phyloP scores from a whole-genome alignment of 208 protist genomes.

The Blastocrithidia nonstop region DNA sequence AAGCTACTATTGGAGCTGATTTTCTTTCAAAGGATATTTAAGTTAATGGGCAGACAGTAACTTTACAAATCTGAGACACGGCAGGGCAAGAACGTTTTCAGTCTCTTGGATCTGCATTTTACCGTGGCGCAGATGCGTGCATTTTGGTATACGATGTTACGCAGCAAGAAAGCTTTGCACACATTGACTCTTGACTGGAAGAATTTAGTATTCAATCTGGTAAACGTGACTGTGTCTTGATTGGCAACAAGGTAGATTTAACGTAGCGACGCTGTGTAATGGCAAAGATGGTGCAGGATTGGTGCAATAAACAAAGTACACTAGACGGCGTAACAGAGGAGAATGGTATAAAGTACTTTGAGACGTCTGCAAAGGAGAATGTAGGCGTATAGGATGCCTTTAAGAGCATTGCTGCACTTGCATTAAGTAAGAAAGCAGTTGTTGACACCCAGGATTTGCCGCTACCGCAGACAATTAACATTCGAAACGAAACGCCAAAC shows the following conservation, averaged over 20 bases:
- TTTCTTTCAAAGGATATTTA: constrained; percentile 97
- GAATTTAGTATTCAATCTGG: constrained; percentile 95
- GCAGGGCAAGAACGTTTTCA: constrained; percentile 99
- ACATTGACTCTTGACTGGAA: constrained; percentile 93
- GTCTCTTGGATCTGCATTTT: constrained; percentile 97
- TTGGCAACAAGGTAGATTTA: constrained; percentile 99
- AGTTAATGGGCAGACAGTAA: constrained; percentile 93
- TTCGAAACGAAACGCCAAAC: no score
- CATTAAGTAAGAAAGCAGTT: constrained; percentile 52
- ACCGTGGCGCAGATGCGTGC: constrained; percentile 97
- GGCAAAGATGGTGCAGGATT: constrained; percentile 87
- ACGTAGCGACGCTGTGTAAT: constrained; percentile 88
- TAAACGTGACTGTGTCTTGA: constrained; percentile 95
- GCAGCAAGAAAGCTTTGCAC: constrained; percentile 66
- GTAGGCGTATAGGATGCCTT: constrained; percentile 98
- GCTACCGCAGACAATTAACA: constrained; percentile 50
- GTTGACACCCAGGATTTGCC: constrained; percentile 27
- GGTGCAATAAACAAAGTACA: constrained; percentile 88
- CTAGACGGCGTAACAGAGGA: constrained; percentile 5
- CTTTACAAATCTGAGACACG: constrained; percentile 93
- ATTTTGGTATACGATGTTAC: constrained; percentile 86
- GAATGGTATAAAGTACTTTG: constrained; percentile 93
- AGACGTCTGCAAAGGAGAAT: constrained; percentile 97
- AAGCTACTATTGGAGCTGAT: constrained; percentile 99
- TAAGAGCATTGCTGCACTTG: constrained; percentile 52